Evolutionary conservation across 495 filamentous ascomycete species (phyloP).

Genomic region (Neurospora tetrasperma): DNA sequence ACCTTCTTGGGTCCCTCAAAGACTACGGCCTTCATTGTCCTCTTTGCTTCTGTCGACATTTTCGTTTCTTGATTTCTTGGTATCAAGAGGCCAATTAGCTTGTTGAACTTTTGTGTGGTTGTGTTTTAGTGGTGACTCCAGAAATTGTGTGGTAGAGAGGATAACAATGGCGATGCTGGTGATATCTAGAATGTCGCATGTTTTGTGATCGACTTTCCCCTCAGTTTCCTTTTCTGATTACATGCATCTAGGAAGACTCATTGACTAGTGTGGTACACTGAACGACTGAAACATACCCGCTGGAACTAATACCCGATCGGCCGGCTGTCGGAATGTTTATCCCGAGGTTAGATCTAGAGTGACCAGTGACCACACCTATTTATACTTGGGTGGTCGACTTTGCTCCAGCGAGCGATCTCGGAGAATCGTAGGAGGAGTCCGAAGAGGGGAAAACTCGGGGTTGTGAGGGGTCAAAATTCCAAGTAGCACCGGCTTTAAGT

Average conservation of each 20-base stretch:
- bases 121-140: neutral
- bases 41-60: neutral
- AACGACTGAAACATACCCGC: neutral
- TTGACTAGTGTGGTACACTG: neutral
- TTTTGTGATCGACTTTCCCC: neutral
- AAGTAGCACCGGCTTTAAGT: neutral
- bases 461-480: neutral
- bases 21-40: constrained; percentile 58
- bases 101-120: neutral
- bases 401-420: neutral
- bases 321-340: neutral
- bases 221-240: neutral
- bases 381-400: neutral
- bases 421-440: neutral
- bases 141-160: neutral
- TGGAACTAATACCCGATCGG: neutral
- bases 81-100: neutral
- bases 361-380: neutral
- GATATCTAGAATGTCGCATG: neutral
- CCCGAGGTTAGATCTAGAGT: neutral
- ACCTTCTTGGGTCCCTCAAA: constrained; percentile 56
- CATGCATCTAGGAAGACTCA: neutral
- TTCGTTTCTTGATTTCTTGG: neutral
- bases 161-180: neutral
- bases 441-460: neutral